These are phyloP conservation scores for Nitzschia palea DNA, from an alignment of 108 stramenopile genomes.

Conservation along the genomic window DNA sequence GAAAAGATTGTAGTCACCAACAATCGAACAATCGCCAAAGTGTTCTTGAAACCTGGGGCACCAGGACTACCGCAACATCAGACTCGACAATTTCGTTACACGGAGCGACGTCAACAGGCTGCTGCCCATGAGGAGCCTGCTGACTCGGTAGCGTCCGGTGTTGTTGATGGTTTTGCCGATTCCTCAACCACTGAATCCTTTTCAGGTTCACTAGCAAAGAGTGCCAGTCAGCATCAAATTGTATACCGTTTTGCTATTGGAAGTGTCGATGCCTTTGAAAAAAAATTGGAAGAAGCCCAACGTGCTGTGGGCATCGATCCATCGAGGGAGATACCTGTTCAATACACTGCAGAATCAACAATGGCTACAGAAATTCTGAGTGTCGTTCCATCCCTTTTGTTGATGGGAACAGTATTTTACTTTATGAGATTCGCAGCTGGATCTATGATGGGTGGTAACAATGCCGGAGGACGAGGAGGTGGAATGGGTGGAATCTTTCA, in stretches of 20 bases:
- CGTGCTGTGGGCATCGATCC: conserved; percentile 78
- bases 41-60: conserved; percentile 55
- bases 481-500: conserved; percentile 82
- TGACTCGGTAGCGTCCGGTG: neutral
- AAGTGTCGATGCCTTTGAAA: conserved; percentile 95
- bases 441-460: conserved; percentile 70
- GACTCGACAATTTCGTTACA: conserved; percentile 23
- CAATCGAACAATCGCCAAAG: conserved; percentile 75
- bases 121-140: neutral
- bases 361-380: conserved; percentile 70
- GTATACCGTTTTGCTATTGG: conserved; percentile 94
- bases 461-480: conserved; percentile 64
- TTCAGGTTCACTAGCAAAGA: neutral
- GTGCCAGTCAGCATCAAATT: conserved; percentile 26
- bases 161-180: conserved; percentile 10
- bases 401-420: conserved; percentile 79
- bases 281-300: conserved; percentile 93
- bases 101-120: conserved; percentile 22
- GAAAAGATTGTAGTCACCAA: conserved; percentile 91
- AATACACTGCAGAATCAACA: conserved; percentile 90
- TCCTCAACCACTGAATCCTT: neutral
- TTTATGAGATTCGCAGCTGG: conserved; percentile 72
- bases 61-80: conserved; percentile 39
- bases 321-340: conserved; percentile 86
- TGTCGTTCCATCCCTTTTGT: conserved; percentile 71